Percentiles rank a stretch among this genome's conserved stretches.
Conservation (phyloP, 805 yeast species). For the Kuraishia piskuri region DNA sequence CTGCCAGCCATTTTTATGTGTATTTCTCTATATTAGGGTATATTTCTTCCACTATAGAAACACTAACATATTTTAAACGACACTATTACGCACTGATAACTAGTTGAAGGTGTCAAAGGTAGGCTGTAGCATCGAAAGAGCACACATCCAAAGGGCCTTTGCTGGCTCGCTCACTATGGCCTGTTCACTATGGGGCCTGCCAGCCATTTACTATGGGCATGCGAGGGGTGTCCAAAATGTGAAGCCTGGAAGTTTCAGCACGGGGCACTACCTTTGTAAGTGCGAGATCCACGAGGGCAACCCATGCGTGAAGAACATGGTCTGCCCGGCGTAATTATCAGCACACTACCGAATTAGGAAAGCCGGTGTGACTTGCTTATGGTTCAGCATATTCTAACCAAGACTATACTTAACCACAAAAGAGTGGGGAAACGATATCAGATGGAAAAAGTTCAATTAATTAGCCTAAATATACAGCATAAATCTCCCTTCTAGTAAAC, state of each 20-base stretch:
- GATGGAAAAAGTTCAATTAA: not conserved
- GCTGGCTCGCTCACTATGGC: not conserved
- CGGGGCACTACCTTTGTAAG: not conserved
- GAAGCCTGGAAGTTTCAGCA: not conserved
- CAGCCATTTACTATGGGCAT: not conserved
- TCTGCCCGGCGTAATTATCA: not conserved
- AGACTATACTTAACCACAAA: no score
- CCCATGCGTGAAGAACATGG: not conserved
- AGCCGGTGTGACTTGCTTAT: not conserved
- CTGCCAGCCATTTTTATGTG: slow-evolving; percentile 86
- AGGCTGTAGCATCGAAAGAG: no score
- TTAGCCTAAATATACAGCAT: not conserved
- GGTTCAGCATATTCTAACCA: not conserved
- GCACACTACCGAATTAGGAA: not conserved
- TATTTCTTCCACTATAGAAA: not conserved
- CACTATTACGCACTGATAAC: not conserved
- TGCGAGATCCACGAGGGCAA: not conserved
- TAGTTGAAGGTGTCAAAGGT: not conserved
- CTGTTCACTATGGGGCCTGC: no score
- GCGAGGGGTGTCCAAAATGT: not conserved
- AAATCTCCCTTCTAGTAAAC: not conserved
- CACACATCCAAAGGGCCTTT: no score
- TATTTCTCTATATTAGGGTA: not conserved
- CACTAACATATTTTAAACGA: not conserved
- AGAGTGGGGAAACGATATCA: not conserved